These are phyloP conservation scores for Ophiostoma triangulosporum DNA, from an alignment of 2,329 filamentous ascomycete species.

Conservation along the genomic window DNA sequence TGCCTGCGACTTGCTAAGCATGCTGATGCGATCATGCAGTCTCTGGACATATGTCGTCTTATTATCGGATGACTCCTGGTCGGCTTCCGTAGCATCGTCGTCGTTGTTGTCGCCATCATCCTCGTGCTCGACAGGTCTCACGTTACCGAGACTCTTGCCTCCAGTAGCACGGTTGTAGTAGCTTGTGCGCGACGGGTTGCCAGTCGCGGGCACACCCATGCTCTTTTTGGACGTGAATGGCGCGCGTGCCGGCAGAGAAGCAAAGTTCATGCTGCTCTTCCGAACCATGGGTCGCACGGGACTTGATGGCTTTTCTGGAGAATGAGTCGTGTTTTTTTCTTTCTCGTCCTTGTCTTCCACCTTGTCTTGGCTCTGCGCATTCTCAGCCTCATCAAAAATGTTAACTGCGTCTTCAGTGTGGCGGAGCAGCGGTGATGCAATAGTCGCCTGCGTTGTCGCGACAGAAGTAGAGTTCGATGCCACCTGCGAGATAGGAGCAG, in stretches of 20 bases:
- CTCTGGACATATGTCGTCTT: slow-evolving; percentile 89
- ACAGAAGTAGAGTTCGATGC: slow-evolving; percentile 1
- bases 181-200: slow-evolving; percentile 59
- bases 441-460: not conserved
- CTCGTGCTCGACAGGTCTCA: slow-evolving; percentile 22
- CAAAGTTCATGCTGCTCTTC: slow-evolving; percentile 92
- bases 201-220: slow-evolving; percentile 40
- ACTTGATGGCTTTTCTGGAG: slow-evolving; percentile 55
- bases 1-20: slow-evolving; percentile 45
- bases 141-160: slow-evolving; percentile 54
- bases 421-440: not conserved
- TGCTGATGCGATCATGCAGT: slow-evolving; percentile 82
- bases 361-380: not conserved
- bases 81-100: slow-evolving; percentile 25
- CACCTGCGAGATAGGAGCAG: slow-evolving; percentile 7
- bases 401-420: not conserved
- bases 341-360: not conserved
- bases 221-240: slow-evolving; percentile 76
- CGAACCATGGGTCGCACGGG: slow-evolving; percentile 65
- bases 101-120: slow-evolving; percentile 25
- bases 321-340: not conserved
- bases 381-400: not conserved
- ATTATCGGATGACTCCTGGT: slow-evolving; percentile 49
- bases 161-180: slow-evolving; percentile 61
- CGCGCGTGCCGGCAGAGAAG: slow-evolving; percentile 80